Base-by-base conservation (phyloP, 805 yeast genomes). In the Candida palmyrensis region DNA sequence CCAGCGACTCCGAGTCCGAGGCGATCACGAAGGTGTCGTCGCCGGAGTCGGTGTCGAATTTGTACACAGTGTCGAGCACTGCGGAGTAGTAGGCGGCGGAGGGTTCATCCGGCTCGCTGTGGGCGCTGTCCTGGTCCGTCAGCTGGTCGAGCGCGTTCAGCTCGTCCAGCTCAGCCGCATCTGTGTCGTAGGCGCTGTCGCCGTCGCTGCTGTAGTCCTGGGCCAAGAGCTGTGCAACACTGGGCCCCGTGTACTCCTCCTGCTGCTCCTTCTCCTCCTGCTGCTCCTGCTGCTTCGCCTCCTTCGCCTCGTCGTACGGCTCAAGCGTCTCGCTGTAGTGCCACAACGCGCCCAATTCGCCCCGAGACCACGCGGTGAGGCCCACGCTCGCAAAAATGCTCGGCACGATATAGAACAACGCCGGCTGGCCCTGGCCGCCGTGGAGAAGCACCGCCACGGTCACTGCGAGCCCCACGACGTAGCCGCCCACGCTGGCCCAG, bases 371-470 rank as follows among this genome's bases (percentile, higher is more conserved):
- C 0, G 75, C 74, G 0, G 56, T 43, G 0, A 46, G 23, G 0
- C 54, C n/a, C 1, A 67, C 59, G 0, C 68, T 54, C 1, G 59
- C 6, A 13, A 57, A 23, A 21, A 61, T 28, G n/a, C 44, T 26
- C 4, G 88, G 88, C 3, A 77, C 77, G 17, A 81, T 51, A 47
- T 79, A 81, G 13, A 82, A 48, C 40, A 82, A 55, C 1, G 87
- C 87, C 1, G 88, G 88, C 52, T 80, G 88, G 1, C 78, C 85
- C 8, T 46, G 50, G 1, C 65, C 44, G 39, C 45, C 71, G 3
- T 46, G 32, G 20, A 58, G 55, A 31, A 71, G 50, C 3, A 65
- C 71, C 2, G 39, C 43, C 30, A 69, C 53, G 1, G 86, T 73
- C 0, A 47, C 30, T 0, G 51, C 15, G 25, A 81, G 47, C 0